Evolutionary conservation across 2,329 filamentous ascomycete genomes (phyloP).

Genomic region (Beauveria varroae): DNA sequence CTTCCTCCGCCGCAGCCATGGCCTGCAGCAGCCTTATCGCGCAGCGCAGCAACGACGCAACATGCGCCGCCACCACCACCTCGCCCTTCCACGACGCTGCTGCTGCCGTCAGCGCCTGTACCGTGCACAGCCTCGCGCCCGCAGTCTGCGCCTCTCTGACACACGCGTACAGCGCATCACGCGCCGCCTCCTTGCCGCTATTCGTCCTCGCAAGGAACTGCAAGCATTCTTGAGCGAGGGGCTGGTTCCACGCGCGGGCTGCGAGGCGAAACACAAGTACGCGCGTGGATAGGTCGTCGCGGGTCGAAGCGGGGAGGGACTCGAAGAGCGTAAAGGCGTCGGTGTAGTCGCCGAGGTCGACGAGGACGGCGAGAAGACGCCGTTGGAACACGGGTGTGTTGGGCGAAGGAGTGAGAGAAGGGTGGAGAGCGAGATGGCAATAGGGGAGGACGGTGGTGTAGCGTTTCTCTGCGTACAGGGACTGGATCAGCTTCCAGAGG

Average conservation of each 20-base stretch:
- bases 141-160: constrained; percentile 65
- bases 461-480: not conserved
- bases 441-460: constrained; percentile 45
- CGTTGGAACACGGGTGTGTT: constrained; percentile 64
- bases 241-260: constrained; percentile 48
- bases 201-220: constrained; percentile 35
- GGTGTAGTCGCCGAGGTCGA: constrained; percentile 36
- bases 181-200: constrained; percentile 31
- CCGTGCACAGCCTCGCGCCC: constrained; percentile 52
- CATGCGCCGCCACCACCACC: constrained; percentile 19
- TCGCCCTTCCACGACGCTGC: constrained; percentile 18
- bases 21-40: constrained; percentile 43
- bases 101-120: constrained; percentile 29
- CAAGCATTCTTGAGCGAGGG: constrained; percentile 57
- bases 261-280: constrained; percentile 72
- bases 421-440: constrained; percentile 62
- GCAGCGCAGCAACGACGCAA: constrained; percentile 37
- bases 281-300: constrained; percentile 56
- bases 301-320: constrained; percentile 49
- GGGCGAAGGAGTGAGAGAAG: constrained; percentile 51
- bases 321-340: constrained; percentile 34
- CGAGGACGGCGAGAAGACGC: constrained; percentile 64
- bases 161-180: constrained; percentile 69
- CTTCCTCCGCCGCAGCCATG: constrained; percentile 27
- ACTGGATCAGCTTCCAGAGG: not conserved